Evolutionary conservation across 1,139 yeast genomes (phyloP), one percentile per base, ranked within the genome.

Genomic region (Starmera stellimalicola): DNA sequence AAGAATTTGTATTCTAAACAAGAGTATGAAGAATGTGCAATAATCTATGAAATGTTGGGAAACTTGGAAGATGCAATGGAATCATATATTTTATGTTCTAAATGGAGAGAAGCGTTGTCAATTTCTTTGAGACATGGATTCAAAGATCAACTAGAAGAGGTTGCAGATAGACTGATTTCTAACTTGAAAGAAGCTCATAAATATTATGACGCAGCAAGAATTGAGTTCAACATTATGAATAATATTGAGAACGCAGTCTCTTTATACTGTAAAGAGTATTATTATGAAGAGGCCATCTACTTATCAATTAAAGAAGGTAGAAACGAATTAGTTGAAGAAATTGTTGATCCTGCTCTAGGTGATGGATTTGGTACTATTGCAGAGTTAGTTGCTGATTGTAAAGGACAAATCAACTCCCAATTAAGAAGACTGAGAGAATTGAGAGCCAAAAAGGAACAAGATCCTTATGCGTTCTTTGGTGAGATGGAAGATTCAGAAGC

Each of bases 311-410:
- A 58, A 32, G 64, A 69, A 32, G 49, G 55, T 2, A 58, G 55
- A 38, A 40, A 55, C 0, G 74, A 73, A 16, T 56, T 80, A 24
- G 52, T 83, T 23, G 75, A 69, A 33, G 57, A 67, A 2, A 59
- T 79, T 10, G 71, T 88, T 31, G 94, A 84, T 46, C 73, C 77
- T 3, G 83, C 78, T 27, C 60, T 91, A 29, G 76, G 80, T 33
- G 97, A 91, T 55, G 93, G 94, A 1, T 93, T 87, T 57, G 94
- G 93, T 41, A 66, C 73, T 0, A 68, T 87, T 44, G 91, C 94
- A 3, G 97, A 93, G 56, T 65, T 91, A 25, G 60, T 88, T 33
- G 93, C 96, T 11, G 99, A 93, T 55, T 91, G 96, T 61, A 77
- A 74, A 48, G 75, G 81, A 9, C 99, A 93, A 62, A 61, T 84